phyloP scores from a whole-genome alignment of 176 grass and related monocot species.

The Aegilops speltoides region DNA sequence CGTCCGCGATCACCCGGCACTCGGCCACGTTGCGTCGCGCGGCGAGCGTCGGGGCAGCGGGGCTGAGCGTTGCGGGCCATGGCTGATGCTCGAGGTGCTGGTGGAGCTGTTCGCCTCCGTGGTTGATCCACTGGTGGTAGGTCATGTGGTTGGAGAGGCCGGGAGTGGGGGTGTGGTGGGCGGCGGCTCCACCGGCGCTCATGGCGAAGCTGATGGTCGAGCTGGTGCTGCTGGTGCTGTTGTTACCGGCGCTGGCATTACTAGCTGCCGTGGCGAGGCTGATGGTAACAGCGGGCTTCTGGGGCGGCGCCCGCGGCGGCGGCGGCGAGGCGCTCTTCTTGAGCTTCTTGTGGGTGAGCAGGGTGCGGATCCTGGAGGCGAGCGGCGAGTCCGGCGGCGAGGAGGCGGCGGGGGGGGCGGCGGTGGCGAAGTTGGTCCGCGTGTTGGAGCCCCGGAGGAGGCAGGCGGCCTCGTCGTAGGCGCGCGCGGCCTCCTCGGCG shows the following conservation, averaged over 20 bases:
- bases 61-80: slow-evolving; percentile 27
- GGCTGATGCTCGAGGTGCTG: slow-evolving; percentile 19
- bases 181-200: slow-evolving; percentile 3
- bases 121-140: background rate
- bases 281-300: background rate
- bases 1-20: slow-evolving; percentile 10
- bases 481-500: slow-evolving; percentile 55
- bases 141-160: slow-evolving; percentile 27
- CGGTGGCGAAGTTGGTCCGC: slow-evolving; percentile 59
- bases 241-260: slow-evolving; percentile 11
- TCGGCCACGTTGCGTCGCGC: background rate
- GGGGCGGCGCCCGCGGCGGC: background rate
- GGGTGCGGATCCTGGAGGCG: slow-evolving; percentile 43
- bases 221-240: slow-evolving; percentile 19
- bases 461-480: slow-evolving; percentile 68
- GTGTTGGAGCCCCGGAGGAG: slow-evolving; percentile 68
- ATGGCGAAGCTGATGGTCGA: slow-evolving; percentile 37
- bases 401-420: background rate
- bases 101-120: slow-evolving; percentile 34
- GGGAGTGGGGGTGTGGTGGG: background rate
- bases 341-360: slow-evolving; percentile 58
- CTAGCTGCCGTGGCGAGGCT: background rate
- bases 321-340: slow-evolving; percentile 12
- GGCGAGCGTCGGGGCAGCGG: background rate
- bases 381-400: slow-evolving; percentile 36